Conservation (phyloP, 495 filamentous ascomycete species). For the Glutinoglossum americanum region DNA sequence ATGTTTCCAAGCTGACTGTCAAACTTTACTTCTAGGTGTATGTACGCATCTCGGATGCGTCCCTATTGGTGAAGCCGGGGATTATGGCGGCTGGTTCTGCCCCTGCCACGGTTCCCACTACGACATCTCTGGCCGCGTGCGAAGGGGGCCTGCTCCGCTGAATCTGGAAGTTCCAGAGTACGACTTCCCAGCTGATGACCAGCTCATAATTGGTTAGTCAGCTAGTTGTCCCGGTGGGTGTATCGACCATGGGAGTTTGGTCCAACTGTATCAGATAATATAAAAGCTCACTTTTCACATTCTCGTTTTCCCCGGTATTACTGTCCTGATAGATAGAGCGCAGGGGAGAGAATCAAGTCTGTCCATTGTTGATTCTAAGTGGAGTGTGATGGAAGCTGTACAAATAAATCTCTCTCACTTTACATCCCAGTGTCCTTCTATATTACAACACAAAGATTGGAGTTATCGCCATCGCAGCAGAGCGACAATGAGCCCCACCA, state of each 20-base stretch:
- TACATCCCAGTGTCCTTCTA: not conserved
- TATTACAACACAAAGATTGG: not conserved
- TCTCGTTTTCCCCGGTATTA: not conserved
- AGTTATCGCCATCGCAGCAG: slow-evolving; percentile 18
- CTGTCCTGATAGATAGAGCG: not conserved
- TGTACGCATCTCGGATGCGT: slow-evolving; percentile 99
- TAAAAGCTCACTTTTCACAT: not conserved
- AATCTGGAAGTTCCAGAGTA: slow-evolving; percentile 92
- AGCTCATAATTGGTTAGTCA: slow-evolving; percentile 20
- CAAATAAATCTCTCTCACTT: not conserved
- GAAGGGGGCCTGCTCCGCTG: slow-evolving; percentile 86
- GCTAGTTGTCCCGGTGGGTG: not conserved
- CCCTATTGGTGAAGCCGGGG: slow-evolving; percentile 93
- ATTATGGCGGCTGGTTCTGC: slow-evolving; percentile 99
- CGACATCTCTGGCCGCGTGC: slow-evolving; percentile 92
- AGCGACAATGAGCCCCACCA: slow-evolving; percentile 24
- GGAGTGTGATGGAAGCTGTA: not conserved
- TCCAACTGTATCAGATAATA: not conserved
- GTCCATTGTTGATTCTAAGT: not conserved
- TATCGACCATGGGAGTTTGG: not conserved
- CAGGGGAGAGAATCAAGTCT: not conserved
- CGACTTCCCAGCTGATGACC: slow-evolving; percentile 26
- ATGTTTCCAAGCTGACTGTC: slow-evolving; percentile 3
- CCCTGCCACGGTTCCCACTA: slow-evolving; percentile 99
- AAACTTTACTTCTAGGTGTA: slow-evolving; percentile 35